Base-by-base conservation (phyloP, 805 yeast species). In the Myxozyma neglecta region DNA sequence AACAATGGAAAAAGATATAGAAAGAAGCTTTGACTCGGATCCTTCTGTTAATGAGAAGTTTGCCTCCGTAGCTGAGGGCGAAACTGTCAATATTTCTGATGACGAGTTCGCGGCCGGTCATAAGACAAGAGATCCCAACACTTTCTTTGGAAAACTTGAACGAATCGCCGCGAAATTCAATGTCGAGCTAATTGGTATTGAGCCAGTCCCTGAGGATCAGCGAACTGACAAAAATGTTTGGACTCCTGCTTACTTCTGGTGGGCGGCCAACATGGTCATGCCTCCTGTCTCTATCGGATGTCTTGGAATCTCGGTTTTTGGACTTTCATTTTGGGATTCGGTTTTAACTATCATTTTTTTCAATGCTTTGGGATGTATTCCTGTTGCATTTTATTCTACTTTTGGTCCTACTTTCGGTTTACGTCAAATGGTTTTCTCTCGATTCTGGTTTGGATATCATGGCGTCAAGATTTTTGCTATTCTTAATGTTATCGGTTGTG, bases 391-490 rank as follows among this genome's bases (percentile, higher is more conserved):
- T 72, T 88, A 85, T 75, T 88, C 97, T 13, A 76, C 84, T 37
- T 90, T 89, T 69, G 97, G 97, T 63, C 88, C 90, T 53, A 85
- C 82, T 67, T 83, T 88, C 57, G 97, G 97, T 68, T 79, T 92
- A 65, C 86, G 97, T 76, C 97, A 92, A 75, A 87, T 91, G 89
- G 81, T 89, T 43, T 71, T 91, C 60, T 85, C 96, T 10, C 82
- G 93, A 68, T 91, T 80, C 75, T 81, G 90, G 69, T 81, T 86
- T 65, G 97, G 97, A 66, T 85, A 87, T 75, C 73, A 78, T 37
- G 86, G 88, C 51, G 86, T 88, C 76, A 83, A 96, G 73, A 80
- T 90, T 60, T 87, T 90, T 71, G 86, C 96, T 9, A 74, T 87
- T 50, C 79, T 92, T 73, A 90, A 91, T 72, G 82, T 85, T 70